These are phyloP conservation scores for Mucor indicus DNA, from an alignment of 371 early-diverging fungal species.

Conservation along the genomic window DNA sequence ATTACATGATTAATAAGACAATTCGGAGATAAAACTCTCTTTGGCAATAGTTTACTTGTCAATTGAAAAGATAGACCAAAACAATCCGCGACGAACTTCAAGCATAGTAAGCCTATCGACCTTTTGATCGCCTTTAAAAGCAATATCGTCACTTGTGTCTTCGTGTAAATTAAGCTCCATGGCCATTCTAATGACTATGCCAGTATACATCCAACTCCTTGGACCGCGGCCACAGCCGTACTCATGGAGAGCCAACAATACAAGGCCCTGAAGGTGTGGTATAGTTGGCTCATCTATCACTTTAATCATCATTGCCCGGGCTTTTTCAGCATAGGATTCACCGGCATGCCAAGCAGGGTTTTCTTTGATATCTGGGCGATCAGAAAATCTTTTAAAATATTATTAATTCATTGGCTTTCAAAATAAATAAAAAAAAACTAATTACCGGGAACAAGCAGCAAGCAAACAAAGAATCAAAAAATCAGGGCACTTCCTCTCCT, in stretches of 20 bases:
- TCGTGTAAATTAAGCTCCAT: constrained; percentile 58
- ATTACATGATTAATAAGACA: neutral
- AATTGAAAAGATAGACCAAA: constrained; percentile 22
- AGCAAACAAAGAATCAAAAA: constrained; percentile 33
- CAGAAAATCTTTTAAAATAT: constrained; percentile 38
- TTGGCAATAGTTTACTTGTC: constrained; percentile 29
- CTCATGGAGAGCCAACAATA: constrained; percentile 57
- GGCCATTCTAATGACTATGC: constrained; percentile 64
- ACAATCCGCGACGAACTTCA: constrained; percentile 22
- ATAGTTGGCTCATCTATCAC: constrained; percentile 51
- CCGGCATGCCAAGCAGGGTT: constrained; percentile 49
- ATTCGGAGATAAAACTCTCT: no score
- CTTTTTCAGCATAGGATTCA: constrained; percentile 45
- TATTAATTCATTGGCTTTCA: neutral
- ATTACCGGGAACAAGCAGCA: constrained; percentile 42
- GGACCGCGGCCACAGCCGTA: constrained; percentile 63
- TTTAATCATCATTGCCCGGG: constrained; percentile 21
- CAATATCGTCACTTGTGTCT: constrained; percentile 35
- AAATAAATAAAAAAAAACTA: neutral
- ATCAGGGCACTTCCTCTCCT: constrained; percentile 28
- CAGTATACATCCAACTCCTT: constrained; percentile 68
- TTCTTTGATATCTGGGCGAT: constrained; percentile 31
- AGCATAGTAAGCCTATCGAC: constrained; percentile 32
- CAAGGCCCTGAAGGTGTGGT: constrained; percentile 48
- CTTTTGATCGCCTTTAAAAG: constrained; percentile 7